These are phyloP conservation scores for Ceratobasidium theobromae DNA, from an alignment of 1,284 basidiomycete genomes.

Conservation along the genomic window DNA sequence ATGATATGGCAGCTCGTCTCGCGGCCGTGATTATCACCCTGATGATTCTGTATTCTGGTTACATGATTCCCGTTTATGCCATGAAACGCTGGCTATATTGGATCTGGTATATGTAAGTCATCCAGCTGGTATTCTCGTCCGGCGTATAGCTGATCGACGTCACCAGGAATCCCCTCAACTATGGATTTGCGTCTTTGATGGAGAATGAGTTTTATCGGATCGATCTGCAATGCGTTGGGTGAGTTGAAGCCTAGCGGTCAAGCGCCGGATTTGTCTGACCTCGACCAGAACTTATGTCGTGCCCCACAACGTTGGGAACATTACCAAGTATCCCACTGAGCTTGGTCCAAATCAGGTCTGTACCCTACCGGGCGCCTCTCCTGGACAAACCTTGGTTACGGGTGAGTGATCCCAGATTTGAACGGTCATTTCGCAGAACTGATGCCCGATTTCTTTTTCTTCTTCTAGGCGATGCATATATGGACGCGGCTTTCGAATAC, in stretches of 20 bases:
- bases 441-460: no score
- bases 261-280: slow-evolving; percentile 49
- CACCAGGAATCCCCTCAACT: slow-evolving; percentile 74
- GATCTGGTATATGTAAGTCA: slow-evolving; percentile 49
- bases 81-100: slow-evolving; percentile 92
- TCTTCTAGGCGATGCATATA: slow-evolving; percentile 11
- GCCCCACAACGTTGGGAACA: slow-evolving; percentile 65
- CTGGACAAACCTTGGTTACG: slow-evolving; percentile 33
- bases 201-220: slow-evolving; percentile 83
- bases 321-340: slow-evolving; percentile 60
- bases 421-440: no score
- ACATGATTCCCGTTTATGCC: slow-evolving; percentile 53
- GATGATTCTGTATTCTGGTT: slow-evolving; percentile 42
- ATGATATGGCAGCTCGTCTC: slow-evolving; percentile 52
- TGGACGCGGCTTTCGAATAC: slow-evolving; percentile 38
- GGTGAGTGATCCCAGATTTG: no score
- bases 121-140: slow-evolving; percentile 42
- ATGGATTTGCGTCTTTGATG: slow-evolving; percentile 79
- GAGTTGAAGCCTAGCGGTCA: background rate
- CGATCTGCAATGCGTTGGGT: slow-evolving; percentile 37
- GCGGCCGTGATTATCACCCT: slow-evolving; percentile 50
- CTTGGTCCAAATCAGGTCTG: slow-evolving; percentile 43
- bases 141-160: background rate
- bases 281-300: slow-evolving; percentile 56
- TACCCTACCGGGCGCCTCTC: slow-evolving; percentile 37